Evolutionary conservation across 75 land plant species (phyloP), one percentile per base, ranked within the genome.

Genomic region (Pinus albicaulis): DNA sequence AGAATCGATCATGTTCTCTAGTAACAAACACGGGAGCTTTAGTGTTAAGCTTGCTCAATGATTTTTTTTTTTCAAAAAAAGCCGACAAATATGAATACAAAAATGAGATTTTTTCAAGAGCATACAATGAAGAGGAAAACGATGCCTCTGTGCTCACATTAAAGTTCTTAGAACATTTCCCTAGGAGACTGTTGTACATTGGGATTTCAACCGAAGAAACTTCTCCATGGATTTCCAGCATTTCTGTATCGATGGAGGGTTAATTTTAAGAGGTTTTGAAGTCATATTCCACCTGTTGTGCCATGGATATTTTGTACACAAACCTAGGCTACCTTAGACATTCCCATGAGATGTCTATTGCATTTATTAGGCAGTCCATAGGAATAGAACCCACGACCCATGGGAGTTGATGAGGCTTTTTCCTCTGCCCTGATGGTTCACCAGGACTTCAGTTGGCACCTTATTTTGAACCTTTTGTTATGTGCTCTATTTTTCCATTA

Each of bases 141-240:
- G 66, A 63, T 14, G 48, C 13, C 70, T 19, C 48, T 19, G 2
- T n/a, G 10, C 19, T 66, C 3, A 48, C 10, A 4, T 38, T 36
- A 17, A 66, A 66, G 28, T 19, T 66, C 4, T 66, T 48, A 17
- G 20, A 38, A n/a, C n/a, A 19, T n/a, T 66, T 66, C 31, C 31
- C 31, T 2, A 31, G 31, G 8, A 3, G 0, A 6, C 36, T 20
- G 8, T 66, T 48, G 5, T 66, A 48, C 8, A 34, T n/a, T 66
- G 36, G 70, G 70, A 48, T 36, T 66, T 66, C 11, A 31, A 16
- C 34, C 16, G 36, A 62, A 62, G 28, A 7, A 66, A 17, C 3
- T 66, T 36, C 70, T 36, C 70, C 70, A 36, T 66, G 48, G 70
- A 66, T 66, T 66, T 66, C 70, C 41, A 16, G 2, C 3, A 20